phyloP scores from a whole-genome alignment of 768 basidiomycete genomes.

The Lentinula sp. region DNA sequence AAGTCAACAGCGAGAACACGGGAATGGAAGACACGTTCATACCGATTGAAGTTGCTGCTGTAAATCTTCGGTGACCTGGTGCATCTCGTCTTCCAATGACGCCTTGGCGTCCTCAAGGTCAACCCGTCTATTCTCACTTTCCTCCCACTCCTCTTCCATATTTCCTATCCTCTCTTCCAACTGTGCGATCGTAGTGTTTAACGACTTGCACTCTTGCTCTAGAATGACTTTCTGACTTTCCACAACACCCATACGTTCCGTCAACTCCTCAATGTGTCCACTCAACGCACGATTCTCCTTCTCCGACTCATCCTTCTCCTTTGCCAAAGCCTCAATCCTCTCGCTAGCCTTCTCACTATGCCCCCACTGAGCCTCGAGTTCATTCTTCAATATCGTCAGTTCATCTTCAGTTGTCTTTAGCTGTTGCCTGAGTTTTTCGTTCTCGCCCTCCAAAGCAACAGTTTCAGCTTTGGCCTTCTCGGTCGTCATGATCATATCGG shows the following conservation, averaged over 20 bases:
- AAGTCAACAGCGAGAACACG: background rate
- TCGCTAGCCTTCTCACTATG: constrained; percentile 54
- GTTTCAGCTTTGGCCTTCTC: constrained; percentile 40
- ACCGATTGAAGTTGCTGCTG: constrained; percentile 56
- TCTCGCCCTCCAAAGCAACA: constrained; percentile 32
- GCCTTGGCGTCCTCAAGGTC: constrained; percentile 45
- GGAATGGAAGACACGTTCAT: constrained; percentile 11
- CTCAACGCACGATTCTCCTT: constrained; percentile 19
- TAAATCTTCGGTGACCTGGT: constrained; percentile 43
- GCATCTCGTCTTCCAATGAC: constrained; percentile 37
- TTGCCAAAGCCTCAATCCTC: constrained; percentile 32
- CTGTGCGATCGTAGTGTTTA: constrained; percentile 32
- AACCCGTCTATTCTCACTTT: constrained; percentile 46
- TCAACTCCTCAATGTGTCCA: background rate
- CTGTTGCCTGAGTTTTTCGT: constrained; percentile 33
- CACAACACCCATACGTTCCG: background rate
- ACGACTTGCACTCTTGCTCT: constrained; percentile 19
- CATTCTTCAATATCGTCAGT: constrained; percentile 43
- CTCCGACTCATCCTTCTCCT: constrained; percentile 28
- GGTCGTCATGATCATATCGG: constrained; percentile 33
- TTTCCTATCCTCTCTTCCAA: constrained; percentile 34
- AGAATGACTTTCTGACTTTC: background rate
- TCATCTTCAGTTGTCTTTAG: constrained; percentile 39
- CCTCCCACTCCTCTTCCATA: constrained; percentile 52
- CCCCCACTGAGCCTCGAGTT: constrained; percentile 70